Percentiles rank a stretch among this genome's conserved stretches.
These are phyloP conservation scores for Tuber borchii DNA, from an alignment of 495 filamentous ascomycete species.

Conservation along the genomic window DNA sequence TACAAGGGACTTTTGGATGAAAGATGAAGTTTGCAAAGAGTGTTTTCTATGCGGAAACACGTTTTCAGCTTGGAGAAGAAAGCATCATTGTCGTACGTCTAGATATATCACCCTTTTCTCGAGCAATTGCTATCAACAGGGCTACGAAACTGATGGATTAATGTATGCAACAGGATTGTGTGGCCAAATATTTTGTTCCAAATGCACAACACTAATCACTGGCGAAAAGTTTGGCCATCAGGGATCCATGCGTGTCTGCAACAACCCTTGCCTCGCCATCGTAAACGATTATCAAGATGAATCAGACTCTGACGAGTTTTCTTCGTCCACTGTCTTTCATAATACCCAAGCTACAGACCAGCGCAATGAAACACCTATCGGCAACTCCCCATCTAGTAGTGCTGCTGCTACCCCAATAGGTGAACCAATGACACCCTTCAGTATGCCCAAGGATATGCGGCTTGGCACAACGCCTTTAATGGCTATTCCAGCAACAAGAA, in stretches of 20 bases:
- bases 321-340: slow-evolving; percentile 48
- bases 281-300: slow-evolving; percentile 86
- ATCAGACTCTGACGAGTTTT: slow-evolving; percentile 69
- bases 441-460: slow-evolving; percentile 33
- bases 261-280: slow-evolving; percentile 87
- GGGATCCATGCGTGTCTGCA: slow-evolving; percentile 82
- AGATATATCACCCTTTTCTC: background rate
- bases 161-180: slow-evolving; percentile 50
- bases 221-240: slow-evolving; percentile 82
- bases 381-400: slow-evolving; percentile 44
- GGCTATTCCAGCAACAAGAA: slow-evolving; percentile 81
- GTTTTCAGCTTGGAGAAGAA: slow-evolving; percentile 88
- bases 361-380: slow-evolving; percentile 39
- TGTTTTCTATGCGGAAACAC: slow-evolving; percentile 86
- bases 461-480: slow-evolving; percentile 53
- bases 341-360: slow-evolving; percentile 47
- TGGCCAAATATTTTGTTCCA: slow-evolving; percentile 95
- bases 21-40: slow-evolving; percentile 94
- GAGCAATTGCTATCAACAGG: background rate
- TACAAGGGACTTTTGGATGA: slow-evolving; percentile 98
- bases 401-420: slow-evolving; percentile 52
- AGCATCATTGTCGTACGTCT: slow-evolving; percentile 83
- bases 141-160: slow-evolving; percentile 13
- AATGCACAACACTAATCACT: slow-evolving; percentile 84
- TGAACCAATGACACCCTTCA: slow-evolving; percentile 36